Evolutionary conservation across 2,329 filamentous ascomycete genomes (phyloP).

Genomic region (Tolypocladium ovalisporum): DNA sequence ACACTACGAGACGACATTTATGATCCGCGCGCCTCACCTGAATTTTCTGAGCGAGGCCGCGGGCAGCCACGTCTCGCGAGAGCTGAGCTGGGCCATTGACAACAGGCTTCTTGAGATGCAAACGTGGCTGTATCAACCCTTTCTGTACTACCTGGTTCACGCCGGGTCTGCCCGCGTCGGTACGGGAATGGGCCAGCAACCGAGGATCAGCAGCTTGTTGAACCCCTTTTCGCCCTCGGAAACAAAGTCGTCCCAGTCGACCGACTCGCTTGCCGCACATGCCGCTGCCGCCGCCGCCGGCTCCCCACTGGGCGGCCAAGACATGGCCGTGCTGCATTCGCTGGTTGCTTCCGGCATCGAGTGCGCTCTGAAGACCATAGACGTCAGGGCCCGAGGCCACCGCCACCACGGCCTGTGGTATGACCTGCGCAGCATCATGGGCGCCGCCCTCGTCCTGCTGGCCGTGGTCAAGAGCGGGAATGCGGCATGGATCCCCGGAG

Average conservation of each 20-base stretch:
- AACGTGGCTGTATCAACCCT: slow-evolving; percentile 5
- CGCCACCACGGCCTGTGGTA: slow-evolving; percentile 16
- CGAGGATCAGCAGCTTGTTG: slow-evolving; percentile 8
- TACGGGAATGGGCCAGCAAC: not conserved
- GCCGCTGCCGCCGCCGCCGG: not conserved
- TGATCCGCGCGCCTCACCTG: not conserved
- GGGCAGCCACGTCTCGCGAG: slow-evolving; percentile 8
- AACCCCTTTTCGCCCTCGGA: slow-evolving; percentile 1
- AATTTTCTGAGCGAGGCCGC: slow-evolving; percentile 1
- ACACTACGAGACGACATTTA: slow-evolving; percentile 3
- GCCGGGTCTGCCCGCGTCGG: not conserved
- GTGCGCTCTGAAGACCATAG: slow-evolving; percentile 11
- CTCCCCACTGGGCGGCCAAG: slow-evolving; percentile 5
- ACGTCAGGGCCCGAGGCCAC: slow-evolving; percentile 9
- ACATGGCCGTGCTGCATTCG: slow-evolving; percentile 6
- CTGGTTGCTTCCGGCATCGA: slow-evolving; percentile 9
- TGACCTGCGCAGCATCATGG: slow-evolving; percentile 10
- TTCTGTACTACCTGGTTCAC: not conserved
- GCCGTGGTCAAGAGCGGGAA: slow-evolving; percentile 7
- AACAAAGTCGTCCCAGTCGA: not conserved
- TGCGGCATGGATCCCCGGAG: slow-evolving; percentile 9
- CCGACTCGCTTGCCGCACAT: slow-evolving; percentile 3
- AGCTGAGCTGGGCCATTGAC: slow-evolving; percentile 12
- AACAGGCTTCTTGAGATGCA: slow-evolving; percentile 12
- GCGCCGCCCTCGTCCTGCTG: slow-evolving; percentile 7